These are phyloP conservation scores for Pleurotus eryngii DNA, from an alignment of 768 basidiomycete species.

Conservation along the genomic window DNA sequence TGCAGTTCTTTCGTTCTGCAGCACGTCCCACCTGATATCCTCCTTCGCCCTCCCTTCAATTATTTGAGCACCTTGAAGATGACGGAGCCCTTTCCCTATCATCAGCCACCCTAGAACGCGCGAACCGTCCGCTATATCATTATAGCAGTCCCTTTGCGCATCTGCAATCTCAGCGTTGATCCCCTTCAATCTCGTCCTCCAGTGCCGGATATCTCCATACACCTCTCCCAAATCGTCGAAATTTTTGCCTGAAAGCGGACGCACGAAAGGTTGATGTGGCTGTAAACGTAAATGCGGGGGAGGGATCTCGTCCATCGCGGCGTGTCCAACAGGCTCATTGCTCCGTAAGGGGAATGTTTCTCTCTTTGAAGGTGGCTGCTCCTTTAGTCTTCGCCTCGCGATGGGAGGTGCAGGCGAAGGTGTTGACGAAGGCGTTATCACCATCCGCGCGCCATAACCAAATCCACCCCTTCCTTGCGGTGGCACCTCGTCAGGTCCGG, in stretches of 20 bases:
- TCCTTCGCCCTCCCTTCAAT: conserved; percentile 83
- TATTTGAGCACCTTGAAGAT: conserved; percentile 58
- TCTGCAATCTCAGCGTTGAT: conserved; percentile 75
- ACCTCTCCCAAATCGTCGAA: conserved; percentile 63
- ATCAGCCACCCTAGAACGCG: conserved; percentile 76
- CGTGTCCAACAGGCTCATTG: conserved; percentile 19
- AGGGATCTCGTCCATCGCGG: conserved; percentile 38
- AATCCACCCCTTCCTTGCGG: background rate
- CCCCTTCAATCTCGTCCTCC: conserved; percentile 65
- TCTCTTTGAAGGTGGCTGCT: conserved; percentile 36
- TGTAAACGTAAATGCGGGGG: conserved; percentile 70
- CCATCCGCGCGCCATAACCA: background rate
- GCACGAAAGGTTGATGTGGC: conserved; percentile 65
- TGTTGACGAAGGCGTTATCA: conserved; percentile 15
- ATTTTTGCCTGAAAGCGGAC: conserved; percentile 69
- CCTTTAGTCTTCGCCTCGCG: conserved; percentile 33
- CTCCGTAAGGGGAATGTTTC: conserved; percentile 65
- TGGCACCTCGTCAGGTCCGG: background rate
- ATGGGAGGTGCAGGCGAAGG: conserved; percentile 33
- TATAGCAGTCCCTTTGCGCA: conserved; percentile 62
- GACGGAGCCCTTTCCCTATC: conserved; percentile 64
- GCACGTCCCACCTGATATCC: conserved; percentile 76
- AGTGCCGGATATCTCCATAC: conserved; percentile 66
- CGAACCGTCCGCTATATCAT: conserved; percentile 68
- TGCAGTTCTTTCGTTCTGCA: conserved; percentile 54